Percentiles rank a stretch among this genome's conserved stretches.
Conservation (phyloP, 805 yeast genomes). For the Metschnikowia shivogae region DNA sequence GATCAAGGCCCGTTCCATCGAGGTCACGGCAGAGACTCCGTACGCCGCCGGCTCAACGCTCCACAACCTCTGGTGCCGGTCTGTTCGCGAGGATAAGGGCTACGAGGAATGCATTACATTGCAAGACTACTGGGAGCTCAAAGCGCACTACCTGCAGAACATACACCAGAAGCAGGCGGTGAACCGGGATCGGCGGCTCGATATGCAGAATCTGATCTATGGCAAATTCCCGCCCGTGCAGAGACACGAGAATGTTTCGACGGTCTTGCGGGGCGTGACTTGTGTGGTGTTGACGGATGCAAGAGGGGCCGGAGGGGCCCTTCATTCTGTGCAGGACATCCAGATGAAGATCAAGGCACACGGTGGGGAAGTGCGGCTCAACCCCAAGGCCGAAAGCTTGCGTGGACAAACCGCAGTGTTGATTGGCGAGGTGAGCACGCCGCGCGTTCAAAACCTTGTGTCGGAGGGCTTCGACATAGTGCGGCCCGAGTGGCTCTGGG, state of each 20-base stretch:
- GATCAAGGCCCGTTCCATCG: slow-evolving; percentile 75
- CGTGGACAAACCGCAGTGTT: slow-evolving; percentile 16
- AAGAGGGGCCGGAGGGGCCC: slow-evolving; percentile 18
- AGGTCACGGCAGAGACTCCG: slow-evolving; percentile 37
- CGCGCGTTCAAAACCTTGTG: slow-evolving; percentile 24
- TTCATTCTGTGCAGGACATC: slow-evolving; percentile 35
- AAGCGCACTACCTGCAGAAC: slow-evolving; percentile 23
- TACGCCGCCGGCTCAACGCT: slow-evolving; percentile 69
- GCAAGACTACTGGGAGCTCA: slow-evolving; percentile 46
- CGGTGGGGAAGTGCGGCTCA: slow-evolving; percentile 46
- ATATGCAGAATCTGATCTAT: slow-evolving; percentile 16
- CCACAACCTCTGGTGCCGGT: slow-evolving; percentile 68
- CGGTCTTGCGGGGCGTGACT: slow-evolving; percentile 41
- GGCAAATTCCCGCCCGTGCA: slow-evolving; percentile 11
- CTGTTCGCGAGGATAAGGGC: slow-evolving; percentile 65
- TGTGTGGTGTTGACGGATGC: slow-evolving; percentile 57
- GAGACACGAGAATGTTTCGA: slow-evolving; percentile 13
- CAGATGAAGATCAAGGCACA: slow-evolving; percentile 34
- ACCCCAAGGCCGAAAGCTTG: slow-evolving; percentile 12
- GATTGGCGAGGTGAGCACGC: slow-evolving; percentile 26
- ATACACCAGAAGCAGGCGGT: slow-evolving; percentile 26
- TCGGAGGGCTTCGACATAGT: slow-evolving; percentile 55
- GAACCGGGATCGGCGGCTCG: slow-evolving; percentile 23
- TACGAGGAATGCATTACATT: slow-evolving; percentile 53
- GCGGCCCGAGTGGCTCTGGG: slow-evolving; percentile 68